These are phyloP conservation scores for Candida ortonii DNA, from an alignment of 805 yeast species.

Conservation along the genomic window DNA sequence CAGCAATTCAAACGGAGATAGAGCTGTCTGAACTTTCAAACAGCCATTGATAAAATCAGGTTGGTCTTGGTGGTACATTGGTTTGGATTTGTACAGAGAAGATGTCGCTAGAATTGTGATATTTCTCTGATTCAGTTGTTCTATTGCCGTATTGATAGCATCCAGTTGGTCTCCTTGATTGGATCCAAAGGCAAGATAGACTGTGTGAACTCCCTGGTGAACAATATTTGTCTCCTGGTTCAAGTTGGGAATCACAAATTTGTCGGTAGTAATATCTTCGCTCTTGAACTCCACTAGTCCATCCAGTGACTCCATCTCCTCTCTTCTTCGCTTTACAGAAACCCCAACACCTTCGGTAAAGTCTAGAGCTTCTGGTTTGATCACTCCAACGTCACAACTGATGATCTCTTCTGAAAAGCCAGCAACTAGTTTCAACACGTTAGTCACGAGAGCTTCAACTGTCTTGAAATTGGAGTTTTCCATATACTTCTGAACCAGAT, in stretches of 20 bases:
- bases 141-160: slow-evolving; percentile 58
- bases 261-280: slow-evolving; percentile 14
- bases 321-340: slow-evolving; percentile 49
- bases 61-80: slow-evolving; percentile 87
- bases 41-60: slow-evolving; percentile 83
- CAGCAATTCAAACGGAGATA: slow-evolving; percentile 65
- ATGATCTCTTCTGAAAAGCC: slow-evolving; percentile 8
- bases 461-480: slow-evolving; percentile 83
- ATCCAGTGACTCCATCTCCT: slow-evolving; percentile 33
- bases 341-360: slow-evolving; percentile 92
- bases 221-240: slow-evolving; percentile 21
- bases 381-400: slow-evolving; percentile 54
- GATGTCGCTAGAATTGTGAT: slow-evolving; percentile 62
- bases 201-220: slow-evolving; percentile 41
- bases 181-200: slow-evolving; percentile 85
- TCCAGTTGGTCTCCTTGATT: slow-evolving; percentile 70
- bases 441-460: slow-evolving; percentile 84
- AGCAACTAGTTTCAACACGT: slow-evolving; percentile 47
- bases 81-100: slow-evolving; percentile 80
- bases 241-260: slow-evolving; percentile 29
- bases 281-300: slow-evolving; percentile 24
- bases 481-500: slow-evolving; percentile 55
- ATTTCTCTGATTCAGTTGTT: slow-evolving; percentile 37
- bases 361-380: slow-evolving; percentile 86
- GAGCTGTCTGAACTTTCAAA: slow-evolving; percentile 56